These are phyloP conservation scores for Phytophthora colocasiae DNA, from an alignment of 352 stramenopile species.

Conservation along the genomic window DNA sequence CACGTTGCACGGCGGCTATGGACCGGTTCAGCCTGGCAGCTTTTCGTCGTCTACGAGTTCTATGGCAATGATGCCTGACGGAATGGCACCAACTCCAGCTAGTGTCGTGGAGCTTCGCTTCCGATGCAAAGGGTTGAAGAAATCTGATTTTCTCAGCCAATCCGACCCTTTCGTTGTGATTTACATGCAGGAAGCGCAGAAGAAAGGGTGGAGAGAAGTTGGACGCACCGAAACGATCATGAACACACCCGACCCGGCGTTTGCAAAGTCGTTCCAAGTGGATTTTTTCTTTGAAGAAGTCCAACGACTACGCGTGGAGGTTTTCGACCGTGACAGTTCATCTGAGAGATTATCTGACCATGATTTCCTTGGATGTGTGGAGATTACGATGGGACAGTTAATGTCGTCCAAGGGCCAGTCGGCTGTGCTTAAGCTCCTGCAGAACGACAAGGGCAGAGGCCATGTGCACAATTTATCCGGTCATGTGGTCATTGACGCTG, in stretches of 20 bases:
- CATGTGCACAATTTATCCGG: slow-evolving; percentile 58
- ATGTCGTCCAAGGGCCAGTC: slow-evolving; percentile 73
- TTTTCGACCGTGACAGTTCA: slow-evolving; percentile 79
- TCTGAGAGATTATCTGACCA: slow-evolving; percentile 67
- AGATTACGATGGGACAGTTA: slow-evolving; percentile 81
- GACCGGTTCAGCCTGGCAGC: slow-evolving; percentile 40
- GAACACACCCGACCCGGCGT: slow-evolving; percentile 73
- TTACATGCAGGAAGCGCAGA: slow-evolving; percentile 66
- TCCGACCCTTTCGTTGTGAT: slow-evolving; percentile 81
- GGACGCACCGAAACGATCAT: slow-evolving; percentile 80
- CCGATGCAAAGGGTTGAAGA: slow-evolving; percentile 76
- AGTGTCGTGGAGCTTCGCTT: slow-evolving; percentile 76
- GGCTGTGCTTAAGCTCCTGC: slow-evolving; percentile 61
- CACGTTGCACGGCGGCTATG: slow-evolving; percentile 54
- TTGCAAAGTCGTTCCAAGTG: slow-evolving; percentile 73
- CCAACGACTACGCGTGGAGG: slow-evolving; percentile 77
- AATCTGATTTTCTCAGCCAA: slow-evolving; percentile 70
- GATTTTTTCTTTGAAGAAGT: slow-evolving; percentile 88
- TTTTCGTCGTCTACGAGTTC: slow-evolving; percentile 28
- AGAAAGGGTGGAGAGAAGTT: slow-evolving; percentile 65
- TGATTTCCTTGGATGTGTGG: slow-evolving; percentile 79
- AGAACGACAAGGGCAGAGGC: slow-evolving; percentile 44
- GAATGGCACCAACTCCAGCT: slow-evolving; percentile 44
- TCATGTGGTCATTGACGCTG: slow-evolving; percentile 70
- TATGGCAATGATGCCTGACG: slow-evolving; percentile 30